A percentile compares a stretch with the other conserved stretches of the same genome.
phyloP scores from a whole-genome alignment of 768 basidiomycete species.

The Ramaria sp. region DNA sequence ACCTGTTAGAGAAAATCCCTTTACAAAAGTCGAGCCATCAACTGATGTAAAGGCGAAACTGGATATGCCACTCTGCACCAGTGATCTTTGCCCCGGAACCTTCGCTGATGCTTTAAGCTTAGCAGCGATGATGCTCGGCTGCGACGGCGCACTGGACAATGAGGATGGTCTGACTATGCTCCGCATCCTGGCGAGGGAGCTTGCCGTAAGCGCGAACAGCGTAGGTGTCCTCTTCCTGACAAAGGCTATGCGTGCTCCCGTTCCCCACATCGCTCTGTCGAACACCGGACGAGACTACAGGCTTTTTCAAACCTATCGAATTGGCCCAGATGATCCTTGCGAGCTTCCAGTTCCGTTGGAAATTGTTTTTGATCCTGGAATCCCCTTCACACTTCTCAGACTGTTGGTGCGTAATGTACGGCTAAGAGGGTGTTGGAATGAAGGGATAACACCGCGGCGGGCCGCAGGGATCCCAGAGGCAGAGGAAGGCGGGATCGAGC shows the following conservation, averaged over 20 bases:
- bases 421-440: not conserved
- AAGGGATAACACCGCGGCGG: conserved; percentile 2
- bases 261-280: not conserved
- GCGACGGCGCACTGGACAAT: conserved; percentile 21
- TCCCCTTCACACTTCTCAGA: not conserved
- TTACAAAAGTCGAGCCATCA: not conserved
- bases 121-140: conserved; percentile 12
- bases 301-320: conserved; percentile 6
- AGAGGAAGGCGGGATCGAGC: not conserved
- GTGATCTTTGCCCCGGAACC: not conserved
- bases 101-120: not conserved
- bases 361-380: not conserved
- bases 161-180: conserved; percentile 14
- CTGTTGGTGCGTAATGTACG: not conserved
- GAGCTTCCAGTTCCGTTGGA: not conserved
- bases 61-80: not conserved
- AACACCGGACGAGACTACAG: conserved; percentile 16
- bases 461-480: not conserved
- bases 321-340: not conserved
- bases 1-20: not conserved
- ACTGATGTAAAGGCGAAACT: conserved; percentile 6
- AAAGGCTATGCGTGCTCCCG: not conserved
- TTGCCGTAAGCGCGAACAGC: conserved; percentile 64
- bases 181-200: conserved; percentile 54
- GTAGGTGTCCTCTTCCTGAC: conserved; percentile 30